phyloP scores from a whole-genome alignment of 768 basidiomycete species.

The Mycena vitilis region DNA sequence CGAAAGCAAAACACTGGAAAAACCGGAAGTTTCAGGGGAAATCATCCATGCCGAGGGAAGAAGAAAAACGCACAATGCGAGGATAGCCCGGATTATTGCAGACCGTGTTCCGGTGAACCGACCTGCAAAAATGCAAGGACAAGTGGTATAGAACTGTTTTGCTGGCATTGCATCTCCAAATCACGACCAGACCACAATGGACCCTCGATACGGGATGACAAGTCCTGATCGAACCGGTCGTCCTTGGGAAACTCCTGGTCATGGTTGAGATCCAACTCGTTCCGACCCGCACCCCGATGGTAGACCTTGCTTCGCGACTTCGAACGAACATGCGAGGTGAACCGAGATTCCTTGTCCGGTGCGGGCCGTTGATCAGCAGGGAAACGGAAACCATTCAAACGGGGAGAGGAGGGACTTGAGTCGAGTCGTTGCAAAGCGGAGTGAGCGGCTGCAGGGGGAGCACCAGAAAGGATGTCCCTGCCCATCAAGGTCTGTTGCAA shows the following conservation, averaged over 20 bases:
- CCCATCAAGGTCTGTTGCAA: constrained; percentile 86
- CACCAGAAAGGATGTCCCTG: constrained; percentile 32
- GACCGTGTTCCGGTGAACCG: constrained; percentile 54
- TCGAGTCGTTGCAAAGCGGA: constrained; percentile 49
- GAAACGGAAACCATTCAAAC: constrained; percentile 38
- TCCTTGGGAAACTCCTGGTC: constrained; percentile 44
- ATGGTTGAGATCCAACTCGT: constrained; percentile 68
- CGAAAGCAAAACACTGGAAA: constrained; percentile 15
- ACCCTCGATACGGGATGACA: constrained; percentile 54
- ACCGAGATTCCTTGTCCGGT: constrained; percentile 37
- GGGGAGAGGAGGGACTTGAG: constrained; percentile 34
- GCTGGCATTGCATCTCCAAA: constrained; percentile 84
- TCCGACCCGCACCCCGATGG: constrained; percentile 70
- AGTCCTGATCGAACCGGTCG: constrained; percentile 42
- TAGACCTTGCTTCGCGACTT: constrained; percentile 81
- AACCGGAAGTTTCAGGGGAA: not conserved
- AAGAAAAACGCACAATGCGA: constrained; percentile 27
- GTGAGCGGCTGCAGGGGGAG: constrained; percentile 33
- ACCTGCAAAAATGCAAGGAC: constrained; percentile 76
- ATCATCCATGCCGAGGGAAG: not conserved
- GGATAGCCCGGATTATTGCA: constrained; percentile 36
- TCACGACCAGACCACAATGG: constrained; percentile 85
- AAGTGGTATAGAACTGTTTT: constrained; percentile 87
- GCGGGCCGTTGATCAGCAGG: constrained; percentile 34
- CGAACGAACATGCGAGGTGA: constrained; percentile 62